phyloP scores from a whole-genome alignment of 768 basidiomycete species.

The Phanerochaete sordida region DNA sequence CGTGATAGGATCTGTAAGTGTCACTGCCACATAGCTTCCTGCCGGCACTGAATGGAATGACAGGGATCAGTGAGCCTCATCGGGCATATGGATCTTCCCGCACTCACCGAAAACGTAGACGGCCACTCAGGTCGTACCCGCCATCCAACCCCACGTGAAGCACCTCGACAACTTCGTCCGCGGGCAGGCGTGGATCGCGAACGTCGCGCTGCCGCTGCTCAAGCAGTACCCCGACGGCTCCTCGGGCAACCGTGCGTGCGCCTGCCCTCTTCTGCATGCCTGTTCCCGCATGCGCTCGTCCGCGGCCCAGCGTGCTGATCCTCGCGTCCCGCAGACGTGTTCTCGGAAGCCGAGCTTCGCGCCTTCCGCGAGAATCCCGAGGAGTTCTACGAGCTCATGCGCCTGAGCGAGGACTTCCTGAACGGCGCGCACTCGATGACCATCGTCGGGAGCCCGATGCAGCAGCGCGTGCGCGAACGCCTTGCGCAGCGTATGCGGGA shows the following conservation, averaged over 20 bases:
- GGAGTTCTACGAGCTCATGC: not conserved
- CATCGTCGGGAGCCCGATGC: not conserved
- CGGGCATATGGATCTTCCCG: not conserved
- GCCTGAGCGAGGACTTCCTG: not conserved
- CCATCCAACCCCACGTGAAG: slow-evolving; percentile 17
- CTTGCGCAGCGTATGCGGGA: not conserved
- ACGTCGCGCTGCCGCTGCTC: slow-evolving; percentile 2
- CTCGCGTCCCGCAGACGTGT: slow-evolving; percentile 12
- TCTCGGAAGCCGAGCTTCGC: slow-evolving; percentile 19
- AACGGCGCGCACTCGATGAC: not conserved
- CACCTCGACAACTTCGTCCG: slow-evolving; percentile 21
- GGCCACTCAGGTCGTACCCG: slow-evolving; percentile 23
- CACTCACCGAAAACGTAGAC: not conserved
- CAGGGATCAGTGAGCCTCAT: not conserved
- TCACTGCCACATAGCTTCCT: not conserved
- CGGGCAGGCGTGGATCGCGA: slow-evolving; percentile 20
- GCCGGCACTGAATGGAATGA: not conserved
- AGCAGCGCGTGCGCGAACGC: not conserved
- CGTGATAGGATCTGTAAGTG: slow-evolving; percentile 20
- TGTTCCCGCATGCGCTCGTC: no score
- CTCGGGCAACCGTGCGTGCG: slow-evolving; percentile 6
- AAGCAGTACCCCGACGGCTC: slow-evolving; percentile 9
- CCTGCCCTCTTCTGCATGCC: no score
- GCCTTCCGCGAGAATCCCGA: slow-evolving; percentile 16
- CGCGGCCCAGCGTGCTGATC: no score